phyloP scores from a whole-genome alignment of 768 basidiomycete species.

The Lactifluus piperatus region DNA sequence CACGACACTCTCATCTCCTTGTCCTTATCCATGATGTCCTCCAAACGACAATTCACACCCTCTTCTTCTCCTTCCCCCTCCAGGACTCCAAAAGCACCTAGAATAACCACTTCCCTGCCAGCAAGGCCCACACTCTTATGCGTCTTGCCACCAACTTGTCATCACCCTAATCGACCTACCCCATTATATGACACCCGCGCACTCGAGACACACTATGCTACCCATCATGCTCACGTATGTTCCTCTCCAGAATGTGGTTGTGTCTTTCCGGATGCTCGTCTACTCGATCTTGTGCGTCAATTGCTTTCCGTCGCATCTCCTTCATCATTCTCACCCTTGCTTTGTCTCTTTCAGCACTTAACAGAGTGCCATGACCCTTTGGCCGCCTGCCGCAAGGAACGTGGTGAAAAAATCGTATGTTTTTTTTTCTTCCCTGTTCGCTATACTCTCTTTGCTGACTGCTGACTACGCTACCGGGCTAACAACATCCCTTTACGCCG shows the following conservation, averaged over 20 bases:
- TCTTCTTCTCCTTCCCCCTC: conserved; percentile 10
- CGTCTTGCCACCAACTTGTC: conserved; percentile 78
- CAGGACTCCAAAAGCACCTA: conserved; percentile 16
- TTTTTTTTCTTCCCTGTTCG: conserved; percentile 3
- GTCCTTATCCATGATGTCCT: neutral
- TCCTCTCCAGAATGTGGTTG: conserved; percentile 58
- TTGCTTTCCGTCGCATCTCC: neutral
- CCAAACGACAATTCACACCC: conserved; percentile 14
- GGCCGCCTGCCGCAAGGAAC: conserved; percentile 63
- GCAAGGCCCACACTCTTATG: conserved; percentile 38
- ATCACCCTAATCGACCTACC: conserved; percentile 46
- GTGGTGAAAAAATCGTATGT: conserved; percentile 79
- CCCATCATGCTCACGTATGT: conserved; percentile 78
- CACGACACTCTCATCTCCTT: too few species aligned
- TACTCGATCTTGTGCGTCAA: conserved; percentile 66
- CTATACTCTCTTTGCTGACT: neutral
- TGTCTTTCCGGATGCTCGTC: conserved; percentile 77
- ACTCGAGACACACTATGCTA: conserved; percentile 77
- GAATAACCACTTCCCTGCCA: neutral
- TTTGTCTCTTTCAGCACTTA: conserved; percentile 46
- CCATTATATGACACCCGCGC: conserved; percentile 56
- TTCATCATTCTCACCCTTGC: neutral
- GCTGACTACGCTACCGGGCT: neutral
- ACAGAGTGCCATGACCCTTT: conserved; percentile 87
- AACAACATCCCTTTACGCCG: conserved; percentile 11